Evolutionary conservation across 495 filamentous ascomycete species (phyloP).

Genomic region (Aspergillus hancockii): DNA sequence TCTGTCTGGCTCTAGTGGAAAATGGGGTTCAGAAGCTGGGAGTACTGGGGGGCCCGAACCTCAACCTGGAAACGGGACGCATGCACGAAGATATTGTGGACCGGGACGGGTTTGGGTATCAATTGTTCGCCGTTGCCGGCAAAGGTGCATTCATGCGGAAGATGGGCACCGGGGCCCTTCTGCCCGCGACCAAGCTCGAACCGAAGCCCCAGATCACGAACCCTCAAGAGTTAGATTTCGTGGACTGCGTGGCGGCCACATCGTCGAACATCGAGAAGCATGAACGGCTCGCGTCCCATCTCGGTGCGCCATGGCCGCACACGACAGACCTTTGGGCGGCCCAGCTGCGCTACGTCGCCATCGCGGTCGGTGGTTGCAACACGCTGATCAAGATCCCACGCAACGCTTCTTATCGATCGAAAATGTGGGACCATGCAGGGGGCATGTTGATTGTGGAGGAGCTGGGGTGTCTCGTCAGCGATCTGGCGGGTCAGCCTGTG

Average conservation of each 20-base stretch:
- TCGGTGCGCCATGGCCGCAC: conserved; percentile 51
- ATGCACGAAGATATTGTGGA: conserved; percentile 53
- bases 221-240: conserved; percentile 43
- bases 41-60: conserved; percentile 59
- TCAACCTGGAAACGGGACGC: conserved; percentile 32
- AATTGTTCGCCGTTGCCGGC: conserved; percentile 57
- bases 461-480: conserved; percentile 62
- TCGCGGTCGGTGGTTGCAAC: conserved; percentile 61
- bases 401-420: conserved; percentile 50
- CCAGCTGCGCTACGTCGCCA: conserved; percentile 63
- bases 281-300: conserved; percentile 45
- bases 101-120: conserved; percentile 50
- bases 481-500: conserved; percentile 52
- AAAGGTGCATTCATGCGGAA: conserved; percentile 56
- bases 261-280: conserved; percentile 47
- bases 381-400: conserved; percentile 63
- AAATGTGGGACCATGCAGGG: conserved; percentile 73
- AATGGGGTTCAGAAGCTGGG: conserved; percentile 50
- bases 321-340: conserved; percentile 60
- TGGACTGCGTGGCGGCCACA: conserved; percentile 43
- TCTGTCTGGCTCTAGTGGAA: conserved; percentile 57
- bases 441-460: conserved; percentile 69
- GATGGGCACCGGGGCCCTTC: conserved; percentile 38
- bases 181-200: conserved; percentile 38
- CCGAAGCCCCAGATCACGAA: conserved; percentile 30